phyloP scores from a whole-genome alignment of 1,284 basidiomycete genomes.

The Sporisorium sorghi region DNA sequence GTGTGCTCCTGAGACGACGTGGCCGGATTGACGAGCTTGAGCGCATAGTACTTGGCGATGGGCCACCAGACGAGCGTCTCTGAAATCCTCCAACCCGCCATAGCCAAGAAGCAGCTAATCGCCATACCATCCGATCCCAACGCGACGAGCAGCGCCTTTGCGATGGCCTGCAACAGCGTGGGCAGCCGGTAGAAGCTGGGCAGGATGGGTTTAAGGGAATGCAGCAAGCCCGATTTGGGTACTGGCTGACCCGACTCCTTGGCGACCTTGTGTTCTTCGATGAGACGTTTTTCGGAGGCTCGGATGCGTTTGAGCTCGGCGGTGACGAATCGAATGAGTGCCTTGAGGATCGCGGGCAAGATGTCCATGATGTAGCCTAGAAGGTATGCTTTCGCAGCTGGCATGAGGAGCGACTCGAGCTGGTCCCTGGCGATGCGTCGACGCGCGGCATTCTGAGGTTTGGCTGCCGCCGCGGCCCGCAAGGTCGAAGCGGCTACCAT shows the following conservation, averaged over 20 bases:
- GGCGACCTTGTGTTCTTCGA: conserved; percentile 39
- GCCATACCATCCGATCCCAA: conserved; percentile 55
- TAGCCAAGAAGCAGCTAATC: conserved; percentile 48
- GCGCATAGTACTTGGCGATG: conserved; percentile 46
- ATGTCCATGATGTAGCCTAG: conserved; percentile 61
- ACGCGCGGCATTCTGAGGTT: conserved; percentile 6
- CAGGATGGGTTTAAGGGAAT: conserved; percentile 25
- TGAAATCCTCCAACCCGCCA: conserved; percentile 50
- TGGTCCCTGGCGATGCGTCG: conserved; percentile 19
- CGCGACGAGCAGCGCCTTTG: conserved; percentile 32
- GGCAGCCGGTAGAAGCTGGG: conserved; percentile 37
- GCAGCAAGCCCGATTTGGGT: conserved; percentile 10
- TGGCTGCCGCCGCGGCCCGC: conserved; percentile 10
- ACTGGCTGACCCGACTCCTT: conserved; percentile 18
- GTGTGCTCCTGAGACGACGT: conserved; percentile 11
- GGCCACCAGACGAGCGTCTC: conserved; percentile 55
- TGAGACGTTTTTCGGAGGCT: conserved; percentile 29
- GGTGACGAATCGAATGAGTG: conserved; percentile 50
- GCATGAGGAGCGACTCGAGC: conserved; percentile 51
- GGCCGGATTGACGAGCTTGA: conserved; percentile 29
- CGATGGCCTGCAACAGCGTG: conserved; percentile 28
- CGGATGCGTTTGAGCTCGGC: conserved; percentile 45
- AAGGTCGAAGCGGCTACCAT: conserved; percentile 18
- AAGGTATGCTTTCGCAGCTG: conserved; percentile 56
- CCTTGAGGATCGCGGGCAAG: conserved; percentile 61